Evolutionary conservation across 257 asterid genomes (phyloP).

Genomic region (Plantago major): DNA sequence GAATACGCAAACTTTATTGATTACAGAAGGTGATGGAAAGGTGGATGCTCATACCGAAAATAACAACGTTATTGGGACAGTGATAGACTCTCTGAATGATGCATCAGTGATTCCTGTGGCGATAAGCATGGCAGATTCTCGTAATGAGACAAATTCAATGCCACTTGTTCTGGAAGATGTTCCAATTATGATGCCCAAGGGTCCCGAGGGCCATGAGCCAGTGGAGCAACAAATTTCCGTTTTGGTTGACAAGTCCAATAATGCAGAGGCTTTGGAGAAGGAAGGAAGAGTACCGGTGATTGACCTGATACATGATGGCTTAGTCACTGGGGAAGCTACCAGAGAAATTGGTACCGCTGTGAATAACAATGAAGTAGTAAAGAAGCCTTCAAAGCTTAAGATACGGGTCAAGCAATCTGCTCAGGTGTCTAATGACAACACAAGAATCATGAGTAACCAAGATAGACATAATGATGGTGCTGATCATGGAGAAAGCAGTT

Average conservation of each 20-base stretch:
- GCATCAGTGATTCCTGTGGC: constrained; percentile 24
- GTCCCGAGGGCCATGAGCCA: constrained; percentile 26
- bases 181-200: constrained; percentile 9
- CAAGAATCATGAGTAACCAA: constrained; percentile 35
- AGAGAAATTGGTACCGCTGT: constrained; percentile 56
- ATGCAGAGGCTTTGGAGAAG: constrained; percentile 31
- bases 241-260: constrained; percentile 20
- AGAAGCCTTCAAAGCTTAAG: constrained; percentile 62
- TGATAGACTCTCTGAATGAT: constrained; percentile 28
- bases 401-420: constrained; percentile 73
- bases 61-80: constrained; percentile 19
- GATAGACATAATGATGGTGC: constrained; percentile 36
- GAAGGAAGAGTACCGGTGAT: constrained; percentile 27
- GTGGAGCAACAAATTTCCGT: constrained; percentile 25
- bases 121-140: constrained; percentile 28
- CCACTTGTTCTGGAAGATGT: constrained; percentile 27
- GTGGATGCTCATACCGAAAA: constrained; percentile 31
- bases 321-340: constrained; percentile 32
- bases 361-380: constrained; percentile 43
- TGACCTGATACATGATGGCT: constrained; percentile 31
- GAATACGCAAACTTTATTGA: constrained; percentile 32
- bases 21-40: constrained; percentile 36
- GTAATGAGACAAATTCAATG: constrained; percentile 26
- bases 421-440: constrained; percentile 46
- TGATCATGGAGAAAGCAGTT: constrained; percentile 83